phyloP scores from a whole-genome alignment of 2,329 filamentous ascomycete genomes.

The Colletotrichum gigasporum region DNA sequence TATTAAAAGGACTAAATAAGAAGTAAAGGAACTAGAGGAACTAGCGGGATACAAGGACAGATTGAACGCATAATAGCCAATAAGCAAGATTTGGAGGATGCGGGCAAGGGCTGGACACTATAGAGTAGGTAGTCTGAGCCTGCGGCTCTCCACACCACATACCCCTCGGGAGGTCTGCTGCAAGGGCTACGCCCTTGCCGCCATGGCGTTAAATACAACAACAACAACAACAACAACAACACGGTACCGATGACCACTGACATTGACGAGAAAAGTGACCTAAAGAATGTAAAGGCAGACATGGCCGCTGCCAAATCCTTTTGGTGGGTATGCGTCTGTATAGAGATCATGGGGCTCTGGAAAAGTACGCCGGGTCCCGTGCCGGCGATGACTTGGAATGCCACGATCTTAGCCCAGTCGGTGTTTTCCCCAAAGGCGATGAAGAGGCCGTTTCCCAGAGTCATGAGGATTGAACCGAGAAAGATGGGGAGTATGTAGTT shows the following conservation, averaged over 20 bases:
- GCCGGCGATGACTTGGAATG: conserved; percentile 60
- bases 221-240: too few relatives aligned
- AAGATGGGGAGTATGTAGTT: conserved; percentile 68
- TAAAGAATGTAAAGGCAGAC: conserved; percentile 61
- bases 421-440: conserved; percentile 62
- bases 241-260: conserved; percentile 68
- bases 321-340: conserved; percentile 59
- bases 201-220: too few relatives aligned
- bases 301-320: conserved; percentile 64
- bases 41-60: too few relatives aligned
- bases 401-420: conserved; percentile 56
- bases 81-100: too few relatives aligned
- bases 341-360: conserved; percentile 62
- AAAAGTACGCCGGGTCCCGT: conserved; percentile 62
- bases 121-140: too few relatives aligned
- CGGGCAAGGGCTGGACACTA: too few relatives aligned
- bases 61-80: too few relatives aligned
- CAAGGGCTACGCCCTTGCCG: too few relatives aligned
- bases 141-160: too few relatives aligned
- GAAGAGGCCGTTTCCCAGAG: conserved; percentile 66
- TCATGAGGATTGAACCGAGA: conserved; percentile 61
- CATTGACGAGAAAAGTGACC: conserved; percentile 65
- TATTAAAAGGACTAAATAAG: too few relatives aligned
- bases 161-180: too few relatives aligned
- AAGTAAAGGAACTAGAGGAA: too few relatives aligned